These are phyloP conservation scores for Peterozyma toletana DNA, from an alignment of 805 yeast species.

Conservation along the genomic window DNA sequence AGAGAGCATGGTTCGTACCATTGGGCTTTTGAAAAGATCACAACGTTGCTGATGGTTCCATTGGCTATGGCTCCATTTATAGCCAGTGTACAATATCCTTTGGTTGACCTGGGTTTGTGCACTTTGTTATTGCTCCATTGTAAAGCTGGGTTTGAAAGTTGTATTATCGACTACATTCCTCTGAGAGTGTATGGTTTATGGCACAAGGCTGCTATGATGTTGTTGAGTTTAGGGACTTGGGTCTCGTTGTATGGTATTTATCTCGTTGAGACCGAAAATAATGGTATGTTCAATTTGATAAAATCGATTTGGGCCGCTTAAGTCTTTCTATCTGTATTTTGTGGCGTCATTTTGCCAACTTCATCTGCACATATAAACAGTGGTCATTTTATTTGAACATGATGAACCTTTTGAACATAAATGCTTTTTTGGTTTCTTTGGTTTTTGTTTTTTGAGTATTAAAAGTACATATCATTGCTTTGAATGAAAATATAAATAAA, in stretches of 20 bases:
- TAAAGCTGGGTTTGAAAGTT: constrained; percentile 66
- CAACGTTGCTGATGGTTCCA: constrained; percentile 58
- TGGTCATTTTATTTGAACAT: neutral
- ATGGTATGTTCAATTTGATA: constrained; percentile 68
- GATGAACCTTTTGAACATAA: neutral
- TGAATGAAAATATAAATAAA: neutral
- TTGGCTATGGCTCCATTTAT: constrained; percentile 54
- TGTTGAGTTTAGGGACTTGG: constrained; percentile 56
- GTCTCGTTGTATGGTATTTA: constrained; percentile 68
- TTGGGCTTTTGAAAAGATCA: constrained; percentile 64
- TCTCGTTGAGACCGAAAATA: constrained; percentile 61
- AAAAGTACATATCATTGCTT: neutral
- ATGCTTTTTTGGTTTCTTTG: neutral
- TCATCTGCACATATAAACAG: neutral
- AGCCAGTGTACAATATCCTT: constrained; percentile 38
- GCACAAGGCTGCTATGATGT: constrained; percentile 53
- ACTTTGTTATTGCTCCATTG: constrained; percentile 55
- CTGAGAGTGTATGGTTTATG: constrained; percentile 61
- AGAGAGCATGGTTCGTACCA: constrained; percentile 62
- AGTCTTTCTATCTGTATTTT: constrained; percentile 2
- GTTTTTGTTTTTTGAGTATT: neutral
- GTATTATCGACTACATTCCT: constrained; percentile 77
- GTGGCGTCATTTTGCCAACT: neutral
- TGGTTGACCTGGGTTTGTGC: constrained; percentile 50
- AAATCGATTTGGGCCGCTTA: constrained; percentile 54